Base-by-base conservation (phyloP, 495 filamentous ascomycete genomes). In the Chlorociboria aeruginascens region DNA sequence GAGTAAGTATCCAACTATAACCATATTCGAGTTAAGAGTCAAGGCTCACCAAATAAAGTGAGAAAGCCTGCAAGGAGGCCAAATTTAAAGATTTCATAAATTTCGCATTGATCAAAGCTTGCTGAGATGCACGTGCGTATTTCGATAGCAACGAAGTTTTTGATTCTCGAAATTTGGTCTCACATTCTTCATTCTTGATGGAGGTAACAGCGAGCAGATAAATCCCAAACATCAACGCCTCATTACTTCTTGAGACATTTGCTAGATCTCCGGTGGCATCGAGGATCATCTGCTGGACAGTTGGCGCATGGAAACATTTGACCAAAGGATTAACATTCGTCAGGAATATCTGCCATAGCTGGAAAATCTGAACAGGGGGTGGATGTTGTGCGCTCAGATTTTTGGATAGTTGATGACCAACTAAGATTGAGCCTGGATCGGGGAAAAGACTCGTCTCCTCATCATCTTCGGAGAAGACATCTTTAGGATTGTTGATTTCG, bases 231-330 rank as follows among this genome's bases (percentile, higher is more conserved):
- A 76, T 52, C 13, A 76, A 58, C 0, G 75, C 69, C 52, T 77
- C 70, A 2, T 69, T 48, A 48, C 69, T 70, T 50, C 65, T 69
- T 0, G 74, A 67, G 8, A 77, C 52, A 25, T 58, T 61, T 10
- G 46, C 55, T 16, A 70, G 31, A 45, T 61, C 45, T n/a, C 54
- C 53, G 38, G 48, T 63, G 6, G 61, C 69, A 38, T 74, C 66
- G 14, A 69, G 64, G 2, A 78, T 51, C 8, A 62, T 55, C n/a
- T 70, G 70, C 51, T 79, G 73, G 36, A 81, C 49, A 3, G 77
- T 79, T 3, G 82, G 82, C 0, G 71, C 73, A 61, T 87, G 83
- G 46, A 85, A 69, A n/a, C 85, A 61, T 58, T 85, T 87, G 36
- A 72, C 73, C 37, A 87, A 56, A 0, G 82, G 82, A 60, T 85